Percentiles rank a stretch among this genome's conserved stretches.
These are phyloP conservation scores for Phytopythium oedochilum DNA, from an alignment of 352 stramenopile genomes.

Conservation along the genomic window DNA sequence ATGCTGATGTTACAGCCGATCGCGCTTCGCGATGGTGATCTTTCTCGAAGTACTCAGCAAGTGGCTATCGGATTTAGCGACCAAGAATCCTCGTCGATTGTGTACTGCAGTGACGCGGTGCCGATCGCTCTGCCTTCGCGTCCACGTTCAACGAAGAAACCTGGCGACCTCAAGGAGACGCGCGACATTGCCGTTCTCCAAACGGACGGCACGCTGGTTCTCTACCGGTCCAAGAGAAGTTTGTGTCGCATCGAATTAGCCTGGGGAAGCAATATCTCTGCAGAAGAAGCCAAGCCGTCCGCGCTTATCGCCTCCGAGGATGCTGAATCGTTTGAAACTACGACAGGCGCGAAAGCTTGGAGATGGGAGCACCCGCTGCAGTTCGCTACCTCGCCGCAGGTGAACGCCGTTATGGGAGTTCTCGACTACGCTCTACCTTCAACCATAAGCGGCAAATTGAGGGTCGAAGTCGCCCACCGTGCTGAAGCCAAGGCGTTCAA, in stretches of 20 bases:
- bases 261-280: background rate
- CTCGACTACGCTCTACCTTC: conserved; percentile 17
- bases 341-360: conserved; percentile 8
- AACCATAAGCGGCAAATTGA: background rate
- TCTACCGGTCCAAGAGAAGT: conserved; percentile 24
- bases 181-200: conserved; percentile 41
- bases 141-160: background rate
- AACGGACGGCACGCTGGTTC: conserved; percentile 18
- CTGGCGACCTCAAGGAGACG: background rate
- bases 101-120: conserved; percentile 34
- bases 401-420: conserved; percentile 28
- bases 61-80: conserved; percentile 9
- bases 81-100: background rate
- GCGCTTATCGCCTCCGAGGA: background rate
- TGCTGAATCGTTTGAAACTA: conserved; percentile 24
- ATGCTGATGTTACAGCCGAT: conserved; percentile 32
- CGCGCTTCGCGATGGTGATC: conserved; percentile 1
- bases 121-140: conserved; percentile 14
- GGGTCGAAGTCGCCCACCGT: background rate
- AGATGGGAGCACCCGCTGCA: conserved; percentile 40
- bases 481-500: conserved; percentile 1
- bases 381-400: conserved; percentile 20
- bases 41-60: conserved; percentile 4
- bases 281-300: background rate
- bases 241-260: conserved; percentile 23